A percentile compares a stretch with the other conserved stretches of the same genome.
Evolutionary conservation across 2,329 filamentous ascomycete genomes (phyloP).

Genomic region (Aureobasidium sp.): DNA sequence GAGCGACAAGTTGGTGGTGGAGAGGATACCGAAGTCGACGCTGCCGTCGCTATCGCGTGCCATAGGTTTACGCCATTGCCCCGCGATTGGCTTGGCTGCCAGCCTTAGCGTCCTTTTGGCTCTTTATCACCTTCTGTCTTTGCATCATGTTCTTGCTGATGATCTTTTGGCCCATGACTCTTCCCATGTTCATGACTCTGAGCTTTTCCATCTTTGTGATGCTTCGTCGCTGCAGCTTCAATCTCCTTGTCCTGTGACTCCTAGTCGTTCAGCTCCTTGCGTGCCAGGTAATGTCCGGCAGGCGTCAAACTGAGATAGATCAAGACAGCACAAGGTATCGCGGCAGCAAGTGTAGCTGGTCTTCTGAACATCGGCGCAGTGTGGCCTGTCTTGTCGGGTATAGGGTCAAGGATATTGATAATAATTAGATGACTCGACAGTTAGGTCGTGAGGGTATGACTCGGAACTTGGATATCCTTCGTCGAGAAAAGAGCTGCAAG

Average conservation of each 20-base stretch:
- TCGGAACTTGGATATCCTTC: too few species aligned
- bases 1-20: neutral
- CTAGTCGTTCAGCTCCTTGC: neutral
- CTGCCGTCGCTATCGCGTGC: slow-evolving; percentile 6
- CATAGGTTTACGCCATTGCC: neutral
- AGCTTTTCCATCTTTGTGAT: neutral
- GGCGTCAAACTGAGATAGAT: slow-evolving; percentile 5
- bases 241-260: neutral
- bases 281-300: slow-evolving; percentile 1
- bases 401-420: neutral
- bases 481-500: neutral
- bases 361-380: neutral
- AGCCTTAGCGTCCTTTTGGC: neutral
- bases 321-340: neutral
- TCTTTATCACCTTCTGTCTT: neutral
- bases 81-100: slow-evolving; percentile 6
- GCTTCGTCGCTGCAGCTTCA: neutral
- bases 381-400: neutral
- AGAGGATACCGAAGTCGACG: neutral
- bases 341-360: neutral
- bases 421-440: neutral
- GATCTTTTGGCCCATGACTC: neutral
- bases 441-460: too few species aligned
- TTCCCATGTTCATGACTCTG: neutral
- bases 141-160: neutral